A percentile compares a stretch with the other conserved stretches of the same genome.
Evolutionary conservation across 345 rosid species (phyloP).

Genomic region (Dovyalis caffra): DNA sequence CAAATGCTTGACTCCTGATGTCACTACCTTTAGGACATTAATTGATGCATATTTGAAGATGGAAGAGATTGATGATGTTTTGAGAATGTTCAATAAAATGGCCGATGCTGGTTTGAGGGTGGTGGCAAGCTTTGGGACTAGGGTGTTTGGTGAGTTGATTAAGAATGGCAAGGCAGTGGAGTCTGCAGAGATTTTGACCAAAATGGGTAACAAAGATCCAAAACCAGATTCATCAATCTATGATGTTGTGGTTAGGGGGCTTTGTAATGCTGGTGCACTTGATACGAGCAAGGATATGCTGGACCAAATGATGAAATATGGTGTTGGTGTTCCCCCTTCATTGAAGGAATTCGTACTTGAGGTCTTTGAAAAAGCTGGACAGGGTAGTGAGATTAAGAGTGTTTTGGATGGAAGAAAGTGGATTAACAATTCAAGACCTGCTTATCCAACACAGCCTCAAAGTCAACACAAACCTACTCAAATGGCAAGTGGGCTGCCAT

Average conservation of each 20-base stretch:
- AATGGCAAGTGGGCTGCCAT: conserved; percentile 16
- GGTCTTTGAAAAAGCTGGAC: conserved; percentile 56
- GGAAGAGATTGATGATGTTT: conserved; percentile 69
- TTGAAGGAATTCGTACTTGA: conserved; percentile 47
- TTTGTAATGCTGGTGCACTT: conserved; percentile 63
- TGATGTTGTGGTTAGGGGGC: conserved; percentile 82
- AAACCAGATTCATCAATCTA: conserved; percentile 83
- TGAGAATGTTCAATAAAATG: conserved; percentile 59
- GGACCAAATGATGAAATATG: conserved; percentile 64
- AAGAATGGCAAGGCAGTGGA: conserved; percentile 68
- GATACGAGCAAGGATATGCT: conserved; percentile 53
- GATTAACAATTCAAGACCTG: conserved; percentile 22
- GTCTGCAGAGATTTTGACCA: conserved; percentile 59
- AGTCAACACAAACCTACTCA: conserved; percentile 12
- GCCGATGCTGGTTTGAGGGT: conserved; percentile 76
- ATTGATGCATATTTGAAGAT: conserved; percentile 74
- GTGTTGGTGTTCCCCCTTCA: conserved; percentile 63
- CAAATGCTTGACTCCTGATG: conserved; percentile 75
- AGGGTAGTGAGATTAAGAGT: conserved; percentile 62
- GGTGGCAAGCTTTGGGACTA: conserved; percentile 79
- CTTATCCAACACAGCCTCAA: conserved; percentile 11
- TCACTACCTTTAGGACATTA: conserved; percentile 61
- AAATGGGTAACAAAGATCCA: conserved; percentile 91
- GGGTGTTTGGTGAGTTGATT: conserved; percentile 66
- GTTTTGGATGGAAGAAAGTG: conserved; percentile 51